Percentiles rank a stretch among this genome's conserved stretches.
These are phyloP conservation scores for Lecanosticta acicola DNA, from an alignment of 2,329 filamentous ascomycete genomes.

Conservation along the genomic window DNA sequence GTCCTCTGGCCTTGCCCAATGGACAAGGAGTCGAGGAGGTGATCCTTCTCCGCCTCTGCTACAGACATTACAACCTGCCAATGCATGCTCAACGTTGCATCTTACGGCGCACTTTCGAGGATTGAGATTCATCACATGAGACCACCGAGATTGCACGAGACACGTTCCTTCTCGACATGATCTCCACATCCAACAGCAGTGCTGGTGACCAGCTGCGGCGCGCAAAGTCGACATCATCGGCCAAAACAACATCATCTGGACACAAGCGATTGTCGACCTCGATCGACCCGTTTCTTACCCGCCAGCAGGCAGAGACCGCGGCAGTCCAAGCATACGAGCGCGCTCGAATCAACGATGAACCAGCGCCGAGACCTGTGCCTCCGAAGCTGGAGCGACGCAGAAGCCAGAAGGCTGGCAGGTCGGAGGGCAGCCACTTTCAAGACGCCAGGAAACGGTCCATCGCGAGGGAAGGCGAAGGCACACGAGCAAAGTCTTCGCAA, in stretches of 20 bases:
- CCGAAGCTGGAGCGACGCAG: slow-evolving; percentile 18
- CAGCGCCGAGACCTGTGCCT: slow-evolving; percentile 6
- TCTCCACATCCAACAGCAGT: slow-evolving; percentile 31
- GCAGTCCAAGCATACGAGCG: slow-evolving; percentile 56
- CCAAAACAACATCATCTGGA: slow-evolving; percentile 35
- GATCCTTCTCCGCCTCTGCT: not conserved
- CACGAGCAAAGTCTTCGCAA: slow-evolving; percentile 1
- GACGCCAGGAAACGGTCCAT: slow-evolving; percentile 22
- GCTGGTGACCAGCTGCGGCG: slow-evolving; percentile 29
- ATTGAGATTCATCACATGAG: not conserved
- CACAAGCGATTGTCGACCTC: slow-evolving; percentile 17
- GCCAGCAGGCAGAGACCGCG: slow-evolving; percentile 58
- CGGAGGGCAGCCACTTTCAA: slow-evolving; percentile 33
- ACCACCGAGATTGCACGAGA: too few species aligned
- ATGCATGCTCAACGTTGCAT: slow-evolving; percentile 1
- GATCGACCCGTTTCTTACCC: slow-evolving; percentile 42
- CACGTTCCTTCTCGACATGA: slow-evolving; percentile 18
- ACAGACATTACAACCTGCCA: not conserved
- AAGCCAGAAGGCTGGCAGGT: slow-evolving; percentile 24
- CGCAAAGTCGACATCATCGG: slow-evolving; percentile 31
- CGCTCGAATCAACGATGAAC: slow-evolving; percentile 41
- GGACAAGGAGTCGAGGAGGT: not conserved
- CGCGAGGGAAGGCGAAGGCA: slow-evolving; percentile 7
- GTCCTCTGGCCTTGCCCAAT: not conserved
- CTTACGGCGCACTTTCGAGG: not conserved